Evolutionary conservation across 2,329 filamentous ascomycete species (phyloP).

Genomic region (Monosporascus ibericus): DNA sequence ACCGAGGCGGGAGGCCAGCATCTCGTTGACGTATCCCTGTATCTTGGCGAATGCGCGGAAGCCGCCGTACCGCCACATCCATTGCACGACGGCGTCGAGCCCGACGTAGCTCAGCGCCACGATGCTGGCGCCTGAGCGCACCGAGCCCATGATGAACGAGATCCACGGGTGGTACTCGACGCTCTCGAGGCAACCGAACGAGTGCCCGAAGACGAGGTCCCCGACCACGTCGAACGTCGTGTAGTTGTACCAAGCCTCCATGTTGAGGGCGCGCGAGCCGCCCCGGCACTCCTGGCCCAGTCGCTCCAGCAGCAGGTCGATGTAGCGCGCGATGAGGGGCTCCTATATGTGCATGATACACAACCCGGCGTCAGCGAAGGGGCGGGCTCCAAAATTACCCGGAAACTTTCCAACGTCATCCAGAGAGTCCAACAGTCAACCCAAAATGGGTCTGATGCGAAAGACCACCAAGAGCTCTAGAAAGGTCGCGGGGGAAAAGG

Average conservation of each 20-base stretch:
- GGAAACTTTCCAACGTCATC: no score
- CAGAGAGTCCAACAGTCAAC: no score
- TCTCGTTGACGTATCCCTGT: conserved; percentile 13
- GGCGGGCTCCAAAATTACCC: no score
- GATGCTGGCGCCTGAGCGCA: conserved; percentile 17
- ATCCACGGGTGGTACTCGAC: conserved; percentile 24
- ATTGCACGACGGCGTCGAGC: conserved; percentile 12
- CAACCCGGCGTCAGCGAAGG: no score
- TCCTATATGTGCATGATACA: conserved; percentile 3
- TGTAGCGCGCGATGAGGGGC: conserved; percentile 29
- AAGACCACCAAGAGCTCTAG: no score
- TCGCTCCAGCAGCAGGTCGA: conserved; percentile 33
- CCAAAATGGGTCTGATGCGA: no score
- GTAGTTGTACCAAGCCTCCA: conserved; percentile 33
- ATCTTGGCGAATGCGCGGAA: conserved; percentile 7
- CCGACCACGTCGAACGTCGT: conserved; percentile 24
- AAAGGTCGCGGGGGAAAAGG: no score
- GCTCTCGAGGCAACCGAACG: conserved; percentile 30
- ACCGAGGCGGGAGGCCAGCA: conserved; percentile 11
- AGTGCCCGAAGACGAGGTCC: conserved; percentile 34
- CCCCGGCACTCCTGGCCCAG: conserved; percentile 18
- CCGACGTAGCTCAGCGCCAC: conserved; percentile 17
- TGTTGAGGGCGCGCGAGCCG: conserved; percentile 18
- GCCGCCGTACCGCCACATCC: conserved; percentile 9
- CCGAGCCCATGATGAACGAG: conserved; percentile 23